Evolutionary conservation across 768 basidiomycete genomes (phyloP).

Genomic region (Lactarius psammicola): DNA sequence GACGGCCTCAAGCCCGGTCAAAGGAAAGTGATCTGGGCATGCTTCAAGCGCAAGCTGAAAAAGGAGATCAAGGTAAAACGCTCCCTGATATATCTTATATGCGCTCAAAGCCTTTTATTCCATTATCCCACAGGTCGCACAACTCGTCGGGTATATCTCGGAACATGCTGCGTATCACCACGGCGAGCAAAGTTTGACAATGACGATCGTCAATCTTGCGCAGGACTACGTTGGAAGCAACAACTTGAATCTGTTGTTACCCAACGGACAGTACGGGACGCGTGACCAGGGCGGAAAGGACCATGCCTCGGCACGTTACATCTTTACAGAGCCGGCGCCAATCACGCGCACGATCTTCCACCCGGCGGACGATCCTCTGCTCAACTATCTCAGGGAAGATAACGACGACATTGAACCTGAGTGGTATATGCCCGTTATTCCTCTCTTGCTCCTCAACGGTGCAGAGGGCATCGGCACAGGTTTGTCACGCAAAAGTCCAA

Average conservation of each 20-base stretch:
- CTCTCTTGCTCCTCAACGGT: constrained; percentile 88
- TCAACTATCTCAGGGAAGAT: constrained; percentile 84
- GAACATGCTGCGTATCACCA: constrained; percentile 97
- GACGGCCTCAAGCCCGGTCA: constrained; percentile 98
- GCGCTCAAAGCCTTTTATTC: background rate
- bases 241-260: constrained; percentile 84
- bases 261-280: constrained; percentile 95
- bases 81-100: background rate
- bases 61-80: constrained; percentile 77
- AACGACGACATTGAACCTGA: constrained; percentile 86
- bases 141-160: constrained; percentile 92
- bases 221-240: constrained; percentile 95
- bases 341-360: constrained; percentile 80
- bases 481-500: constrained; percentile 31
- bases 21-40: constrained; percentile 93
- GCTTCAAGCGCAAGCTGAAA: constrained; percentile 93
- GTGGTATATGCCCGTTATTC: constrained; percentile 89
- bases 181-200: constrained; percentile 82
- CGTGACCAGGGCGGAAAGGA: constrained; percentile 94
- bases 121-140: constrained; percentile 61
- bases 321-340: constrained; percentile 76
- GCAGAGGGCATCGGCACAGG: constrained; percentile 98
- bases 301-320: constrained; percentile 94
- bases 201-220: constrained; percentile 91
- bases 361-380: constrained; percentile 80